A percentile compares a stretch with the other conserved stretches of the same genome.
Evolutionary conservation across 23 red algal species (phyloP).

Genomic region (Agarophyton chilense): DNA sequence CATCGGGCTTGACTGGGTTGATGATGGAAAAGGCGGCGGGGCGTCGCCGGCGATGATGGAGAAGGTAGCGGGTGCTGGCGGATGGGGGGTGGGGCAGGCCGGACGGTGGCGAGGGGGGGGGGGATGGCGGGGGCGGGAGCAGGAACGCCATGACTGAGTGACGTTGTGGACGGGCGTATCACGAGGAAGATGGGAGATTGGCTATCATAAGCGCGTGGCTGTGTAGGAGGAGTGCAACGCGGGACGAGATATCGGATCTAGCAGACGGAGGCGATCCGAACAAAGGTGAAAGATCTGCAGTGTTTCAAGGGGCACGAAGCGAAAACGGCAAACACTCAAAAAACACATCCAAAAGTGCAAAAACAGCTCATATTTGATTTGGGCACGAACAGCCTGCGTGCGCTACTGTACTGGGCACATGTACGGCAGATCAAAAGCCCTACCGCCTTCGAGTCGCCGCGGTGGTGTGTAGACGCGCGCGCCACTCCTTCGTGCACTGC

Average conservation of each 20-base stretch:
- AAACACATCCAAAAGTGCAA: no score
- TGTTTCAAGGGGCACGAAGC: no score
- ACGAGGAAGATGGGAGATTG: no score
- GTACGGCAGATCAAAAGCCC: constrained; percentile 16
- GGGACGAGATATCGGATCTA: no score
- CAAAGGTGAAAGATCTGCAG: not conserved
- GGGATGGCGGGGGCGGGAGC: not conserved
- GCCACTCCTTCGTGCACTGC: not conserved
- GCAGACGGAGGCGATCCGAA: not conserved
- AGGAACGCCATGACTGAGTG: constrained; percentile 28
- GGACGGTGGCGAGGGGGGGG: not conserved
- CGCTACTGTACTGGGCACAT: no score
- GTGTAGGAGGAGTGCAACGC: no score
- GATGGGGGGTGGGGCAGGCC: not conserved
- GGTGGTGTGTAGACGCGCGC: not conserved
- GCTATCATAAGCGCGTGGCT: no score
- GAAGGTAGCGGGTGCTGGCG: not conserved
- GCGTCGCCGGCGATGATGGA: constrained; percentile 16
- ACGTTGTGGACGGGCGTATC: no score
- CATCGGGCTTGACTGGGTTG: constrained; percentile 5
- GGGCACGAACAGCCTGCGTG: no score
- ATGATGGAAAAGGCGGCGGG: constrained; percentile 15
- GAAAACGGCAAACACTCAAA: no score
- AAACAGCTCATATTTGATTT: no score
- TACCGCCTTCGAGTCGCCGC: not conserved